Evolutionary conservation across 2,329 filamentous ascomycete species (phyloP), one percentile per base, ranked within the genome.

Genomic region (Phaeosphaeriaceae sp.): DNA sequence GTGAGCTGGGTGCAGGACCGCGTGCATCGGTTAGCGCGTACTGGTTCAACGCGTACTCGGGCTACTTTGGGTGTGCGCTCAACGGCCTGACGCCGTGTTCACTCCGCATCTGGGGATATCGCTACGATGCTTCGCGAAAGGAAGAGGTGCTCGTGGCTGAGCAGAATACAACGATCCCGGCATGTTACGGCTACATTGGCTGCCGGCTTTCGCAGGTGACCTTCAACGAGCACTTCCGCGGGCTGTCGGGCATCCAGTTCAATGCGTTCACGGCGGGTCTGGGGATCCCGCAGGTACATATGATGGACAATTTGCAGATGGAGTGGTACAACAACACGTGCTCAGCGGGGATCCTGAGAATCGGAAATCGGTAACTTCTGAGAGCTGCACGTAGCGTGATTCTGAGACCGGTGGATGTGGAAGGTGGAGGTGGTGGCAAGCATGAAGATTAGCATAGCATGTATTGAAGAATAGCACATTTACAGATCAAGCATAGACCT

Each of bases 301-400:
- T 84, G 73, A 73, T 84, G 73, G 83, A 85, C 61, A 77, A 82
- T 56, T 65, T 85, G 55, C 62, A 76, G 47, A 67, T 84, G 67
- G 78, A 75, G 44, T 85, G 83, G 83, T 78, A 73, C 55, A 80
- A 85, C 72, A 81, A 81, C 59, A 81, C 73, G 42, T 85, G 83
- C 62, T 76, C 72, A 36, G 82, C 83, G 52, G 83, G 79, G 2
- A 69, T 76, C 17, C 31, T 74, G 57, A 68, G 77, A 46, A 70
- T 74, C 40, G 67, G 72, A 1, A 69, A 72, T 53, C 55, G 69
- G 57, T 75, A 72, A 65, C 64, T 54, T 7, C 20, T n/a, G 13
- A 27, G 13, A 13, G 3, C 10, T 25, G 24, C 7, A 27, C n/a
- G 17, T 6, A 7, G 36, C 36, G n/a, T 40, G 36, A 40, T 40